Base-by-base conservation (phyloP, 2,329 filamentous ascomycete species). In the Botrytis aclada region DNA sequence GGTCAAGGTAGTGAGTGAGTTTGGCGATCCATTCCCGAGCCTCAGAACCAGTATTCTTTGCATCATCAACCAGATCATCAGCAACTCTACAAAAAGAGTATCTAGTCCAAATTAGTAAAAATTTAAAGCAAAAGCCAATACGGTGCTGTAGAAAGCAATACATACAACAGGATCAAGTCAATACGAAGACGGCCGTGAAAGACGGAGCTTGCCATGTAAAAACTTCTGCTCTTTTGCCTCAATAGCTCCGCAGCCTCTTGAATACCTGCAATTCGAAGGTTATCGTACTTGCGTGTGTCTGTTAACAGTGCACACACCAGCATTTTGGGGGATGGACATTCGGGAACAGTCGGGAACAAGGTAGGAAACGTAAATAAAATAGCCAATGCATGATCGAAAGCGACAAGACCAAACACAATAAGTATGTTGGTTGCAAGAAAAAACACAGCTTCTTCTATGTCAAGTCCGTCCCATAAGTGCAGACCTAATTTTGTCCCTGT, bases 81-180 rank as follows among this genome's bases (percentile, higher is more conserved):
- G 90, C 90, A 16, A 93, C 87, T 18, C 92, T 86, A 77, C 92
- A 94, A 79, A 93, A 93, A 0, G 90, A 92, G 78, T 93, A 93
- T 6, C 86, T 88, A 60, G 14, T 34, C n/a, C 4, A 20, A 7
- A 66, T 80, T 54, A 80, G 61, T 32, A 34, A 37, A 18, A 7
- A 37, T 37, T 43, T 6, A n/a, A 29, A 29, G 41, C 41, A 43
- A 32, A 32, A 12, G 29, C n/a, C 32, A 20, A 25, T 3, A n/a
- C 16, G 8, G 25, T 18, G 5, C 16, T 22, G 7, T 29, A 18
- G 51, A 29, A 29, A 29, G 39, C 8, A n/a, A 22, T 20, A 79
- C 86, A 80, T 79, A 88, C 82, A 94, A 82, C 1, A 92, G 81
- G 39, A 92, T 86, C 20, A 94, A 80, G 76, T 94, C 91, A 43